These are phyloP conservation scores for Aristolochia fimbriata DNA, from an alignment of 164 flowering plant genomes.

Conservation along the genomic window DNA sequence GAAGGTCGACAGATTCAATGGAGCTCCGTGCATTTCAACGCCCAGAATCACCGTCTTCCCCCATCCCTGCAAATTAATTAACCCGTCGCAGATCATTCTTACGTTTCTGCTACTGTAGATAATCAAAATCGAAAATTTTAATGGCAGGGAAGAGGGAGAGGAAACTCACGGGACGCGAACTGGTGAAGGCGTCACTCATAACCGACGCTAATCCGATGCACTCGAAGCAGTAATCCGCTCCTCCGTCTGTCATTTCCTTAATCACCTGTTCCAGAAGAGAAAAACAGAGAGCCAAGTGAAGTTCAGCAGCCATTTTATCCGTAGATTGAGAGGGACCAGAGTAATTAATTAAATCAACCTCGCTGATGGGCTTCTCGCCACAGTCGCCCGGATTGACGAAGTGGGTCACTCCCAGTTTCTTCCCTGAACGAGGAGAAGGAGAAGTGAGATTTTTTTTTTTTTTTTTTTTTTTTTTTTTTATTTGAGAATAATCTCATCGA, in stretches of 20 bases:
- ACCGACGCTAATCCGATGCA: constrained; percentile 59
- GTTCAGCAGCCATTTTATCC: neutral
- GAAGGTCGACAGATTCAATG: constrained; percentile 18
- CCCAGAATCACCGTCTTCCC: constrained; percentile 70
- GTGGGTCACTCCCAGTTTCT: constrained; percentile 53
- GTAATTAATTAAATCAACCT: constrained; percentile 23
- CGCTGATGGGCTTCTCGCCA: constrained; percentile 24
- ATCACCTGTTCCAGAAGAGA: constrained; percentile 31
- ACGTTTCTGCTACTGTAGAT: neutral
- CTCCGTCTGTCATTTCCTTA: constrained; percentile 58
- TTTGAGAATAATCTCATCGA: too few relatives aligned
- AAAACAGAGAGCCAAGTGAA: neutral
- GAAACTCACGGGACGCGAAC: constrained; percentile 26
- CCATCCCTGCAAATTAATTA: constrained; percentile 43
- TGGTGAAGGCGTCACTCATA: constrained; percentile 47
- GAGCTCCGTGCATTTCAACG: constrained; percentile 42
- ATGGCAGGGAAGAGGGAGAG: neutral
- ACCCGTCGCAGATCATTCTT: neutral
- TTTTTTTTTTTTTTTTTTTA: too few relatives aligned
- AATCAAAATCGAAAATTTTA: neutral
- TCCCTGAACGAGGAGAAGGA: constrained; percentile 25
- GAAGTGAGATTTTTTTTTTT: too few relatives aligned
- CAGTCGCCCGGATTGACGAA: constrained; percentile 42
- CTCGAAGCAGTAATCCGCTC: constrained; percentile 77
- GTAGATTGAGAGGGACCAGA: neutral